A percentile compares a stretch with the other conserved stretches of the same genome.
These are phyloP conservation scores for Candida mesenterica DNA, from an alignment of 1,139 yeast genomes.

Conservation along the genomic window DNA sequence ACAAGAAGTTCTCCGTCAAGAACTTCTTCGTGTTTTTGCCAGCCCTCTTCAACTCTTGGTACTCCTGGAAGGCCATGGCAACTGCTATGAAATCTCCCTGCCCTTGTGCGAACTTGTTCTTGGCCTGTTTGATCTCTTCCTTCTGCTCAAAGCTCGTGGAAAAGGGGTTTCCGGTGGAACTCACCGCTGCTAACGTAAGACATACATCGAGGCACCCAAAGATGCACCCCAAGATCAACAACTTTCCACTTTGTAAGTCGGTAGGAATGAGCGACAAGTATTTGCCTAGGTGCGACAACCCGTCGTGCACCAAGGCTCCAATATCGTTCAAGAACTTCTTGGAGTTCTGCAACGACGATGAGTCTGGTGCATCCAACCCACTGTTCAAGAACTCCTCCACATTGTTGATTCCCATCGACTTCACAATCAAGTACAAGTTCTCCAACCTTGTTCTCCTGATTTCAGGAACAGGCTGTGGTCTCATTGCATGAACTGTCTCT, in stretches of 20 bases:
- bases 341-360: constrained; percentile 59
- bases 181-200: constrained; percentile 70
- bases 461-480: constrained; percentile 80
- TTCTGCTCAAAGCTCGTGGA: constrained; percentile 59
- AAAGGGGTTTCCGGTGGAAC: constrained; percentile 76
- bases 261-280: constrained; percentile 81
- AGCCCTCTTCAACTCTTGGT: constrained; percentile 29
- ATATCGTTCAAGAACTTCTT: constrained; percentile 58
- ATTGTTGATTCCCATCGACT: constrained; percentile 80
- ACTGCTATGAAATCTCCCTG: constrained; percentile 77
- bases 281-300: constrained; percentile 75
- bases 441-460: constrained; percentile 81
- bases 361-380: constrained; percentile 82
- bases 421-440: constrained; percentile 76
- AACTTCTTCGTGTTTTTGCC: constrained; percentile 42
- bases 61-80: constrained; percentile 55
- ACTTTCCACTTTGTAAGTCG: constrained; percentile 82
- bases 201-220: constrained; percentile 83
- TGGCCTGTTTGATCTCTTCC: constrained; percentile 55
- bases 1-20: constrained; percentile 60
- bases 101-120: constrained; percentile 38
- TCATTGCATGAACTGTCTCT: constrained; percentile 59
- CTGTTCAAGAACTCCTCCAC: constrained; percentile 66
- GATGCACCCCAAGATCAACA: constrained; percentile 73
- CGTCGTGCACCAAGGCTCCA: constrained; percentile 65